Evolutionary conservation across 225 moss, liverwort and hornwort species (phyloP).

Genomic region (Pseudisothecium myosuroides): DNA sequence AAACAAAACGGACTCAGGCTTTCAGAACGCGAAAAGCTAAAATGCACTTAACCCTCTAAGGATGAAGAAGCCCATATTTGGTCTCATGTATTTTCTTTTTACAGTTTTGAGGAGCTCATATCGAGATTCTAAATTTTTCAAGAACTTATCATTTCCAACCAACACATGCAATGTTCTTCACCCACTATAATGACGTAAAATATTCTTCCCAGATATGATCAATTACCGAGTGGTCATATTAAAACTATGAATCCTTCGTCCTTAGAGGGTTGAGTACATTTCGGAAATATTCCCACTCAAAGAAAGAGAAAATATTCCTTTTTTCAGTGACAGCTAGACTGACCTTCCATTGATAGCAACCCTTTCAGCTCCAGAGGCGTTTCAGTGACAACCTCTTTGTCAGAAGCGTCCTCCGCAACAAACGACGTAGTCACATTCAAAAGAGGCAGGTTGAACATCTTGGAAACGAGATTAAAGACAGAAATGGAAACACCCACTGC

Average conservation of each 20-base stretch:
- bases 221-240: not conserved
- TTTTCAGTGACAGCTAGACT: not conserved
- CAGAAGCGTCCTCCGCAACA: slow-evolving; percentile 84
- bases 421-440: slow-evolving; percentile 88
- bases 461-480: slow-evolving; percentile 83
- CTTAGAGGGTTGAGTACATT: not conserved
- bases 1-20: not conserved
- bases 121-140: not conserved
- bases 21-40: not conserved
- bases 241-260: not conserved
- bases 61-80: not conserved
- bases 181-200: not conserved
- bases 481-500: slow-evolving; percentile 95
- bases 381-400: slow-evolving; percentile 15
- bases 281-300: not conserved
- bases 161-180: not conserved
- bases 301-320: not conserved
- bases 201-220: no score
- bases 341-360: slow-evolving; percentile 25
- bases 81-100: no score
- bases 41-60: not conserved
- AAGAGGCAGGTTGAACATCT: slow-evolving; percentile 96
- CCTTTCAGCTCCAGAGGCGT: slow-evolving; percentile 8
- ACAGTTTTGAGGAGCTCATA: not conserved
- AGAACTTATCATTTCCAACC: not conserved